These are phyloP conservation scores for Penicillium bovifimosum DNA, from an alignment of 495 filamentous ascomycete genomes.

Conservation along the genomic window DNA sequence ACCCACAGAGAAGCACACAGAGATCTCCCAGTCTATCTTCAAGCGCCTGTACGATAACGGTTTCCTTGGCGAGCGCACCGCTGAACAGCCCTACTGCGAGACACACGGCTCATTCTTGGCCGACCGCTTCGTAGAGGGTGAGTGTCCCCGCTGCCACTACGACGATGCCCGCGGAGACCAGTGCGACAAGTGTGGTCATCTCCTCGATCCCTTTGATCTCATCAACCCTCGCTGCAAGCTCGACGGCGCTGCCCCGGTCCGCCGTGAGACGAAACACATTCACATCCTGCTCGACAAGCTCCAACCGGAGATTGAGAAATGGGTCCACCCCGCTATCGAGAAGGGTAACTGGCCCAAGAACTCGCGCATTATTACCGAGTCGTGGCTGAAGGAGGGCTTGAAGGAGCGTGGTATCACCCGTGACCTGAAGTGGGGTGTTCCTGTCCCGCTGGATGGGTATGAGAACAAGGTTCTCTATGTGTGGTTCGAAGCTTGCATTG, in stretches of 20 bases:
- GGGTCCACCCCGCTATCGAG: conserved; percentile 53
- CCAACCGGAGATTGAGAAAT: conserved; percentile 65
- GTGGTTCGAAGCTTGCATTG: conserved; percentile 98
- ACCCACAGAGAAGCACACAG: conserved; percentile 73
- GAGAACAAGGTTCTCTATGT: conserved; percentile 89
- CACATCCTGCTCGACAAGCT: conserved; percentile 77
- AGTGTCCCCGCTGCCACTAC: conserved; percentile 75
- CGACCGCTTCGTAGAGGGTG: conserved; percentile 90
- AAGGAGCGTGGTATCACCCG: conserved; percentile 85
- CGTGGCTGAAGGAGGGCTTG: conserved; percentile 78
- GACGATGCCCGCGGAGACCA: conserved; percentile 78
- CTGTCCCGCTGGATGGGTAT: conserved; percentile 58
- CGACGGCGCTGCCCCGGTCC: conserved; percentile 70
- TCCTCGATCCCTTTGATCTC: conserved; percentile 71
- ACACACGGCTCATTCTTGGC: conserved; percentile 80
- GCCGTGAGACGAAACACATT: conserved; percentile 65
- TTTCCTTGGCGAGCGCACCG: conserved; percentile 73
- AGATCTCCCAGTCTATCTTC: conserved; percentile 85
- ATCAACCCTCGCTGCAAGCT: conserved; percentile 66
- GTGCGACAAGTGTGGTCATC: conserved; percentile 79
- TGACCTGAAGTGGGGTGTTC: conserved; percentile 85
- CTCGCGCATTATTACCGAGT: conserved; percentile 61
- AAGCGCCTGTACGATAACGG: conserved; percentile 68
- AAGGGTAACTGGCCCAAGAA: conserved; percentile 75
- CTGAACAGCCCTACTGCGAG: conserved; percentile 80